Evolutionary conservation across 805 yeast species (phyloP), one percentile per base, ranked within the genome.

Genomic region (Starmerella asiatica): DNA sequence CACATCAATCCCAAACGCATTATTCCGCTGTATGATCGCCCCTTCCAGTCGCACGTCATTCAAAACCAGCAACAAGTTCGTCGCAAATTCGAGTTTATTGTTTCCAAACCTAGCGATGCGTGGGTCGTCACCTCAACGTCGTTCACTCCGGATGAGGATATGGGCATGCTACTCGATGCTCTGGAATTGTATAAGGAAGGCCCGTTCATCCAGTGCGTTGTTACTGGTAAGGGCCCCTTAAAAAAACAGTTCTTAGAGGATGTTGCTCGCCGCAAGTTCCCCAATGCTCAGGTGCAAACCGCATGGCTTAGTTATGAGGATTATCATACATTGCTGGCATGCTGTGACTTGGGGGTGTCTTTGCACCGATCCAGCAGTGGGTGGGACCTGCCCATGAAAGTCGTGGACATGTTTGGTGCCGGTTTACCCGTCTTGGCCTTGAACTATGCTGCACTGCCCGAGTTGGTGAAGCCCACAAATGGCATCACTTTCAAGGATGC

Each of bases 201-300:
- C 8, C 45, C 68, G 3, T 75, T 76, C 1, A 53, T 86, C 1
- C 57, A 75, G 29, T 71, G 84, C 38, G 60, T 91, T n/a, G 78
- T 91, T n/a, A 91, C 99, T 0, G 99, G 99, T 0, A 88, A 86
- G 56, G 99, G 99, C 0, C 97, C 97, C 0, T 56, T 80, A 59
- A 74, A 74, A 48, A 57, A 60, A 2, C 61, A 69, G 17, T 79
- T 77, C 50, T 54, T 71, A 21, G 43, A 53, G 2, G 56, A 63
- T 19, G 79, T 80, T 2, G 51, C 61, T n/a, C 50, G 56, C 8
- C 58, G 68, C 42, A 44, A 55, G 3, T 65, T 73, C 56, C 48
- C 62, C 2, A 66, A 70, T 29, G 71, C 85, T 5, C 53, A 66
- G 1, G 64, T 91, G 5, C 68, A 68, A 40, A 71, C 77, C 24